A percentile compares a stretch with the other conserved stretches of the same genome.
Conservation (phyloP, 768 basidiomycete genomes). For the Boletus rex-veris region DNA sequence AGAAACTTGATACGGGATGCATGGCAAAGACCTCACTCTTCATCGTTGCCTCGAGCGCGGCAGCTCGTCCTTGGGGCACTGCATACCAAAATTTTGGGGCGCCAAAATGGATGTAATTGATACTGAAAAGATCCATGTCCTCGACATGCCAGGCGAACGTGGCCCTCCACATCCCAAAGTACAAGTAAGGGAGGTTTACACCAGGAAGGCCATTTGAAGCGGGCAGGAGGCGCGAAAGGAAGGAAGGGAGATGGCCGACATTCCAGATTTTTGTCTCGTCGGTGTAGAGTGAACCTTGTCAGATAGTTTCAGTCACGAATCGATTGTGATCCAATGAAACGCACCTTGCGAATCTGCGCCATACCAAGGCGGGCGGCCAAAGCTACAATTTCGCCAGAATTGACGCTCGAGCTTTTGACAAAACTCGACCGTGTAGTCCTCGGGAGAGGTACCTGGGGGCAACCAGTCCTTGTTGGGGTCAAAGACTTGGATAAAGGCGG, state of each 20-base stretch:
- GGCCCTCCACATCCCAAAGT: constrained; percentile 99
- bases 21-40: constrained; percentile 49
- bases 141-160: constrained; percentile 99
- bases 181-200: constrained; percentile 95
- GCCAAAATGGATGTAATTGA: constrained; percentile 98
- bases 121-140: constrained; percentile 98
- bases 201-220: constrained; percentile 77
- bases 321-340: constrained; percentile 18
- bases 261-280: constrained; percentile 86
- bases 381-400: constrained; percentile 88
- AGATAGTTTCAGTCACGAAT: not conserved
- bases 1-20: not conserved
- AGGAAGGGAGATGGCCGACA: constrained; percentile 85
- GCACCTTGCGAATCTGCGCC: constrained; percentile 92
- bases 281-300: constrained; percentile 61
- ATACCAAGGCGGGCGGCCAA: constrained; percentile 94
- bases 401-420: constrained; percentile 84
- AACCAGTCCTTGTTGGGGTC: constrained; percentile 76
- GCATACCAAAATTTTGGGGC: constrained; percentile 98
- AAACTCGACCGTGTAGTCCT: constrained; percentile 85
- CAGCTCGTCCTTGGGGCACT: constrained; percentile 81
- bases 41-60: constrained; percentile 86
- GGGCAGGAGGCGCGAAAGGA: constrained; percentile 77
- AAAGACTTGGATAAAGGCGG: constrained; percentile 65
- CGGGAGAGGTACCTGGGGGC: constrained; percentile 62